Evolutionary conservation across 306 rosid genomes (phyloP), one percentile per base, ranked within the genome.

Genomic region (Glycyrrhiza uralensis): DNA sequence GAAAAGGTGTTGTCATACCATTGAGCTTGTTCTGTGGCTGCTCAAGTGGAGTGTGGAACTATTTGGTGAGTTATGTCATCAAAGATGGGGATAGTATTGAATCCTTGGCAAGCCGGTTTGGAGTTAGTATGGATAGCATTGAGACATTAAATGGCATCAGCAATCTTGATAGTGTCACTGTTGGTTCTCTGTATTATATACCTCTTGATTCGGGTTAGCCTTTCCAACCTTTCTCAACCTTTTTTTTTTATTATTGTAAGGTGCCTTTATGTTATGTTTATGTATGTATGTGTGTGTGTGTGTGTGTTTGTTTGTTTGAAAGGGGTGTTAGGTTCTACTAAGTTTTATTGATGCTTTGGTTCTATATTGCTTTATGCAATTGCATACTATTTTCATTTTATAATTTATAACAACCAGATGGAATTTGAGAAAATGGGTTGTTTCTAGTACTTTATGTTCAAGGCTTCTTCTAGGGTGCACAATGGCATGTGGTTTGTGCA

Each of bases 71-170:
- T 80, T 93, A 93, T 79, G 90, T 88, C 42, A 62, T 90, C 90
- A 89, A 79, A 77, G 93, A 90, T 69, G 96, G 97, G 28, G 98
- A 93, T 46, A 82, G 88, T 49, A 57, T 90, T 39, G 87, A 78
- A 63, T 87, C 97, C 28, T 72, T 93, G 78, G 91, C 98, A 4
- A 90, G 98, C 47, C 71, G 98, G 47, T 93, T 93, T 59, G 98
- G 98, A 38, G 97, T 93, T 50, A 90, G 96, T 45, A 93, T 93
- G 98, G 96, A 88, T 83, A 90, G 86, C 58, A 90, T 93, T 71
- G 98, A 93, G 88, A 67, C 60, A 14, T 85, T 90, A 6, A 93
- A 93, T 83, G 93, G 88, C 63, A 84, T 93, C 30, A 71, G 9
- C 15, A 74, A 81, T 83, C 97, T 96, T 17, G 88, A 87, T 79